These are phyloP conservation scores for Boletus reticulatus DNA, from an alignment of 768 basidiomycete species.

Conservation along the genomic window DNA sequence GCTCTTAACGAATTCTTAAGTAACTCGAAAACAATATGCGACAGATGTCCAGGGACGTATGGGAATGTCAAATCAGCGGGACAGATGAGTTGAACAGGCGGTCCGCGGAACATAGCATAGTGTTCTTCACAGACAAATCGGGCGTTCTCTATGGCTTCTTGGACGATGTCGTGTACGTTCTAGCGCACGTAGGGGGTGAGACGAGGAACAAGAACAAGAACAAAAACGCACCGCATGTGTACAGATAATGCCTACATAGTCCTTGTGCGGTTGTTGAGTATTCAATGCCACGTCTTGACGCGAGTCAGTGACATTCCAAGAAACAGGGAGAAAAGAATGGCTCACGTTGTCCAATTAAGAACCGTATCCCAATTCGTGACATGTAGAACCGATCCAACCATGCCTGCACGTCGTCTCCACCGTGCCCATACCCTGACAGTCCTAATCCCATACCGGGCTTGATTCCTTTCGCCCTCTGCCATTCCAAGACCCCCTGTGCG, in stretches of 20 bases:
- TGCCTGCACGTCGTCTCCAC: constrained; percentile 85
- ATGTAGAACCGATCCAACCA: constrained; percentile 98
- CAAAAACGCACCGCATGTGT: constrained; percentile 69
- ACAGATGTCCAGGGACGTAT: constrained; percentile 95
- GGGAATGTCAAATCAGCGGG: constrained; percentile 82
- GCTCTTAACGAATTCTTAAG: constrained; percentile 97
- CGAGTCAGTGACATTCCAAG: constrained; percentile 1
- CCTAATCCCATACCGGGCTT: constrained; percentile 29
- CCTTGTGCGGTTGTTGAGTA: constrained; percentile 81
- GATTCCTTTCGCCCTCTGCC: constrained; percentile 64
- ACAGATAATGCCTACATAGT: constrained; percentile 98
- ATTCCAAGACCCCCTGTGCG: constrained; percentile 94
- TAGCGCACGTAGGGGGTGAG: constrained; percentile 25
- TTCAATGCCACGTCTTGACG: constrained; percentile 89
- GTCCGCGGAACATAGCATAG: constrained; percentile 92
- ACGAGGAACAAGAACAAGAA: background rate
- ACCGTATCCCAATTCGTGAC: constrained; percentile 93
- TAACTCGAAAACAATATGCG: constrained; percentile 95
- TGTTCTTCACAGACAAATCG: constrained; percentile 94
- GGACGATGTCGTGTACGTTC: constrained; percentile 97
- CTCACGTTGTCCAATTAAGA: constrained; percentile 94
- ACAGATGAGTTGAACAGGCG: constrained; percentile 95
- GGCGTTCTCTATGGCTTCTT: constrained; percentile 98
- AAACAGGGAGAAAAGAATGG: constrained; percentile 1
- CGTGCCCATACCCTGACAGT: constrained; percentile 45